Evolutionary conservation across 164 flowering plant genomes (phyloP), one percentile per base, ranked within the genome.

Genomic region (Stephania japonica): DNA sequence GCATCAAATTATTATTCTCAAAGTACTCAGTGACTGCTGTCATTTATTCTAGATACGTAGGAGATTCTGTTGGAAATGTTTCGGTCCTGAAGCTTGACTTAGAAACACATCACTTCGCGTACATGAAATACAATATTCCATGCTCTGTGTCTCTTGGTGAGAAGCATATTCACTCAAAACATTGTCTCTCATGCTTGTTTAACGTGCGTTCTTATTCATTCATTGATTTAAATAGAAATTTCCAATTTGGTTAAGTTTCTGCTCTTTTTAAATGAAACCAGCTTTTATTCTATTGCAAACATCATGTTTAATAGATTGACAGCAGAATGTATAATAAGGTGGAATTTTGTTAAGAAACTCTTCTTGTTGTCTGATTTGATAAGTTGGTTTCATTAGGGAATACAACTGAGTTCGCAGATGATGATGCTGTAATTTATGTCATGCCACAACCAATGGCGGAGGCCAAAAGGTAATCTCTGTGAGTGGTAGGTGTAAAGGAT

Each of bases 371-470:
- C n/a, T 67, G 24, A 71, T 23, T 62, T 71, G 73, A 19, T 41
- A 19, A 38, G 41, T 67, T 21, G 41, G 38, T 49, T 24, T 42
- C 21, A 21, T 65, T 65, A 90, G 97, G 93, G 66, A 77, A 69
- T 79, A 66, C 77, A 72, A 68, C 81, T 73, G 91, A 88, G 75
- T 85, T 50, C 24, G 80, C 82, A 69, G 85, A 73, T 74, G 86
- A 83, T 66, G 64, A 71, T 79, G 82, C 91, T 61, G 88, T 91
- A 13, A 69, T 75, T 62, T 75, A 76, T 68, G 76, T 88, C 71
- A 75, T 89, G 76, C 93, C 91, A 67, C 99, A 90, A 79, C 99
- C 95, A 70, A 71, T 81, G 25, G 89, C 91, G 77, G 98, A 90
- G 80, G 85, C 84, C 73, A 89, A 86, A 82, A 92, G 98, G 98